phyloP scores from a whole-genome alignment of 2,329 filamentous ascomycete species.

The Pseudogymnoascus verrucosus region DNA sequence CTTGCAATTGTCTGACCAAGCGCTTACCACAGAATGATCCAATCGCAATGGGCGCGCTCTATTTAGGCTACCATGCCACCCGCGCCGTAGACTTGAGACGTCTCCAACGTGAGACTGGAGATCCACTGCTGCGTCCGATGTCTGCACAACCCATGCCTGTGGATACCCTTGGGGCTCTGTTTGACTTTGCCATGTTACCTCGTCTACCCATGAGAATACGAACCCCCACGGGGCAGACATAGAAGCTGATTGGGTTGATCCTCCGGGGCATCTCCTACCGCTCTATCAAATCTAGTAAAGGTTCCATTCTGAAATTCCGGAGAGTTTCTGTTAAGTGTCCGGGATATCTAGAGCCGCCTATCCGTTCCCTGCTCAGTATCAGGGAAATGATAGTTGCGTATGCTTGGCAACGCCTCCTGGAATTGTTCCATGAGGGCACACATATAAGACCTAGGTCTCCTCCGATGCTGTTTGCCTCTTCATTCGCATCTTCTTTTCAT shows the following conservation, averaged over 20 bases:
- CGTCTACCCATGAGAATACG: background rate
- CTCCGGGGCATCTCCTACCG: background rate
- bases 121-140: slow-evolving; percentile 7
- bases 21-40: background rate
- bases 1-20: background rate
- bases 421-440: background rate
- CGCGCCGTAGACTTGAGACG: background rate
- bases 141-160: background rate
- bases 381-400: slow-evolving; percentile 3
- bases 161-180: slow-evolving; percentile 3
- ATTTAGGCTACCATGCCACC: background rate
- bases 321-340: background rate
- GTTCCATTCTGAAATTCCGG: background rate
- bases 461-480: background rate
- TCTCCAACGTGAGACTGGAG: slow-evolving; percentile 5
- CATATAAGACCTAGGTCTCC: background rate
- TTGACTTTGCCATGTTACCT: background rate
- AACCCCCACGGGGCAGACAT: background rate
- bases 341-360: background rate
- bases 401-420: background rate
- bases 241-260: background rate
- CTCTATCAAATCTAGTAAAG: background rate
- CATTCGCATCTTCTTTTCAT: background rate
- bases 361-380: background rate
- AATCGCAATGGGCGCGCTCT: background rate